Percentiles rank a stretch among this genome's conserved stretches.
phyloP scores from a whole-genome alignment of 148 eudicot genomes.

The Vaccinium corymbosum region DNA sequence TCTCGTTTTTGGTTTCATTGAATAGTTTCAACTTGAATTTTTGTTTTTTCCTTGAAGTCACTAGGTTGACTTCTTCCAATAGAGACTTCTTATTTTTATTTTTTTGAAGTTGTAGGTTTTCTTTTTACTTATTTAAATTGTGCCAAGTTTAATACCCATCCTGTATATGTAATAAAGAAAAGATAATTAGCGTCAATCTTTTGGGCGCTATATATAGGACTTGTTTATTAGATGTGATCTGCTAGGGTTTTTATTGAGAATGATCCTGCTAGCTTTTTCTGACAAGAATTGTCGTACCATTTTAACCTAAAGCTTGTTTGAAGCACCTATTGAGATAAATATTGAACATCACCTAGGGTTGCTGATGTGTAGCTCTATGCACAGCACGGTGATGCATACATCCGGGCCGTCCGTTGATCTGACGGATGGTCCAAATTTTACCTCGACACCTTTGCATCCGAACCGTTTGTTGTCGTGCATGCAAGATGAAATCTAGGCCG shows the following conservation, averaged over 20 bases:
- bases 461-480: too few species aligned
- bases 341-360: too few species aligned
- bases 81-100: background rate
- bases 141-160: background rate
- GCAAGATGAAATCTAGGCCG: too few species aligned
- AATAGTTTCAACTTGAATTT: too few species aligned
- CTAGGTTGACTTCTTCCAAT: background rate
- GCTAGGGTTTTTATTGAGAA: too few species aligned
- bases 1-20: too few species aligned
- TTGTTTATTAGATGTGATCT: background rate
- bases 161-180: background rate
- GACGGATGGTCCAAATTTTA: too few species aligned
- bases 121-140: background rate
- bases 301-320: background rate
- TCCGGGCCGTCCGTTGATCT: too few species aligned
- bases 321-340: too few species aligned
- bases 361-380: too few species aligned
- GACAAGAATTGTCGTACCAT: background rate
- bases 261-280: background rate
- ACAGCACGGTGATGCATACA: too few species aligned
- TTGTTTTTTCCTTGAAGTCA: background rate
- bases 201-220: background rate
- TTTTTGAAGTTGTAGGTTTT: background rate
- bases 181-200: background rate
- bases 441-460: too few species aligned